Percentiles rank a stretch among this genome's conserved stretches.
Conservation (phyloP, 1,284 basidiomycete species). For the Fomitopsis schrenkii region DNA sequence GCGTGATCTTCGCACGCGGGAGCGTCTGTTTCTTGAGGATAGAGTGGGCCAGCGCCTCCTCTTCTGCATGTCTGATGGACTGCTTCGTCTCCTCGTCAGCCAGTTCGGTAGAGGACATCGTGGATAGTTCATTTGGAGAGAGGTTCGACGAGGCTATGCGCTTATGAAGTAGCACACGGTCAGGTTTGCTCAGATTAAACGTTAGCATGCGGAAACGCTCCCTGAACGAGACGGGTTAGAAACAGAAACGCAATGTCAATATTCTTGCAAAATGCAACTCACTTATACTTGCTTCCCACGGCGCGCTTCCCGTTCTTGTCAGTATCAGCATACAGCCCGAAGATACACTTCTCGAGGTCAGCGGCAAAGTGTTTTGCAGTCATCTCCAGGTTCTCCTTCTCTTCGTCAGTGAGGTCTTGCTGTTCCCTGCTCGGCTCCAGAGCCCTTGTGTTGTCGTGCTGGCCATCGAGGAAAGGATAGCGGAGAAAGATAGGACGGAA, state of each 20-base stretch:
- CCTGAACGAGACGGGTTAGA: slow-evolving; percentile 35
- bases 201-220: slow-evolving; percentile 81
- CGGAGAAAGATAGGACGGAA: slow-evolving; percentile 64
- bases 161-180: slow-evolving; percentile 69
- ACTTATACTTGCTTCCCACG: slow-evolving; percentile 80
- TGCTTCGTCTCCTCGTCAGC: slow-evolving; percentile 80
- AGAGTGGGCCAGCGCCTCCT: slow-evolving; percentile 77
- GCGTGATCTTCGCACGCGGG: slow-evolving; percentile 83
- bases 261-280: slow-evolving; percentile 25
- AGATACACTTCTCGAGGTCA: slow-evolving; percentile 68
- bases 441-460: slow-evolving; percentile 28
- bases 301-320: slow-evolving; percentile 68
- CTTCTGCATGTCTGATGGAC: slow-evolving; percentile 73
- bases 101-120: slow-evolving; percentile 82
- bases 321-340: slow-evolving; percentile 67
- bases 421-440: slow-evolving; percentile 20
- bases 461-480: slow-evolving; percentile 49
- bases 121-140: slow-evolving; percentile 64
- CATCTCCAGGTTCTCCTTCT: slow-evolving; percentile 47
- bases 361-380: slow-evolving; percentile 56
- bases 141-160: slow-evolving; percentile 68
- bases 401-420: slow-evolving; percentile 49
- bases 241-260: neutral
- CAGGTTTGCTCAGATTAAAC: slow-evolving; percentile 75
- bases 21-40: slow-evolving; percentile 69